Base-by-base conservation (phyloP, 1,139 yeast genomes). In the Citeromyces hawaiiensis region DNA sequence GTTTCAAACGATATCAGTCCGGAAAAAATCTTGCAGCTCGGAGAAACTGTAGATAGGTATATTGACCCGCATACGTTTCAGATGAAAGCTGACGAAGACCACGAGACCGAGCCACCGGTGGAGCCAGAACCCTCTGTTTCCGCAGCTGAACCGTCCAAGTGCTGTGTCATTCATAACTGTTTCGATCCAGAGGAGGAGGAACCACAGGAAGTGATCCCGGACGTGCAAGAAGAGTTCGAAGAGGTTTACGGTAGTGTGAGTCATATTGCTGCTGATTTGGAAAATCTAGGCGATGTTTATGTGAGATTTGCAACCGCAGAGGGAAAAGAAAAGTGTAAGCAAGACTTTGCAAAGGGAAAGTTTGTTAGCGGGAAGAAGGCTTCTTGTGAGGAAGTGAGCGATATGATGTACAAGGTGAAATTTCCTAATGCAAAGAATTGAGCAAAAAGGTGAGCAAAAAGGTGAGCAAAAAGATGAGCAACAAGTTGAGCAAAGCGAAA, bases 181-280 rank as follows among this genome's bases (percentile, higher is more conserved):
- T 33, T 16, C 10, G 36, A 33, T 17, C 36, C 36, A 4, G 36
- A 33, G 15, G 36, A 33, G 10, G 36, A 33, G 18, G 36, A 33
- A 11, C 21, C 18, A n/a, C 16, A 33, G 13, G 36, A 33, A 15
- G 36, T 33, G 18, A 15, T 33, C 4, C 21, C 36, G 5, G 18
- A 15, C 7, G 21, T 33, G 8, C 18, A 33, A 10, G 36, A 33
- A 17, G 36, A 33, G 18, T 17, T 33, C 10, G 36, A 33, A 17
- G 36, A 33, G 13, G 15, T 16, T n/a, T 33, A 33, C 18, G 36
- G 36, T n/a, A 15, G 21, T 10, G 36, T 33, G 13, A 17, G 16
- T 15, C 36, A 33, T 10, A 15, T 33, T n/a, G 36, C 36, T 17
- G 32, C 32, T n/a, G 32, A 29, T 29, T 4, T 33, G 21, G 36